Evolutionary conservation across 805 yeast species (phyloP), one percentile per base, ranked within the genome.

Genomic region (Yarrowia sp.): DNA sequence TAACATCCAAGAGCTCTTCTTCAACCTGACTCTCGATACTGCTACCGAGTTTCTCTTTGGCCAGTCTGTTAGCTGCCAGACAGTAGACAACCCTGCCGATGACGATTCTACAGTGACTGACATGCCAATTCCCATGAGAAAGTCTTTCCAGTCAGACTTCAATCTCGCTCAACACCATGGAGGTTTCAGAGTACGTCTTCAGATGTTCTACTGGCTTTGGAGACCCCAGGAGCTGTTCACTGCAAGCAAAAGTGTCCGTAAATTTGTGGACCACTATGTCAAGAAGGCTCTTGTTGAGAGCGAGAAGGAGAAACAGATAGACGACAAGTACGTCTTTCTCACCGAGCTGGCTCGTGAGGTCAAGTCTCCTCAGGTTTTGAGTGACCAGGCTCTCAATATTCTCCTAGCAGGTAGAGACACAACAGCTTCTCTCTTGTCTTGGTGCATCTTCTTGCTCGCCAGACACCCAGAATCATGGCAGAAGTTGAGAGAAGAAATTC

Each of bases 401-500:
- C 78, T 84, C 68, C 74, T 84, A 16, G 87, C 87, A 8, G 87
- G 86, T 35, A 79, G 87, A 73, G 87, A 85, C 72, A 84, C 87
- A 46, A 84, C 87, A 10, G 87, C 87, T 9, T 81, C 83, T 2
- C 75, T 83, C 43, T 79, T 84, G 65, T 80, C 85, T 12, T 83
- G 80, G 74, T 73, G 79, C 19, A 76, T 83, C 61, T 82, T 75
- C 71, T 82, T 83, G 72, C 78, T 84, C 58, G 81, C 84, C 9
- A 77, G 83, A 68, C 75, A 83, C 73, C 74, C 74, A 36, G 67
- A 72, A 1, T 72, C 72, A 14, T 77, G 72, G 69, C 42, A 69
- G n/a, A 74, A 75, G 67, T 77, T 84, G 69, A 79, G 84, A 65
- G 75, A 73, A 35, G 81, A 77, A 42, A 76, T 85, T 7, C 69